Base-by-base conservation (phyloP, 2,329 filamentous ascomycete species). In the Xylaria sp. region DNA sequence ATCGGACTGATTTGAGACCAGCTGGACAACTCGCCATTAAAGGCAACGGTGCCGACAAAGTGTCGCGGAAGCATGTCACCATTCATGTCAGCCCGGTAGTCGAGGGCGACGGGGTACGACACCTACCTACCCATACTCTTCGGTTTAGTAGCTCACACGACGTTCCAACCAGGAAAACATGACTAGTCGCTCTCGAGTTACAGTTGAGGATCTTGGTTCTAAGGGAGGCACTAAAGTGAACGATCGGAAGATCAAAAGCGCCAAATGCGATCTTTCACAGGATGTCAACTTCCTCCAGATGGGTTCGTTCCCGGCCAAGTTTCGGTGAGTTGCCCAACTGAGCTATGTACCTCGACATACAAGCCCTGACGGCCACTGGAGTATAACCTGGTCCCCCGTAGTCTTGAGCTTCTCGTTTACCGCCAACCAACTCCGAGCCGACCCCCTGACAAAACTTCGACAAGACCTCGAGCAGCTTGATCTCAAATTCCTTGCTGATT, bases 21-120 rank as follows among this genome's bases (percentile, higher is more conserved):
- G 87, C 83, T 50, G 84, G 84, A 2, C 84, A 82, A 65, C 75
- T 90, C 62, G 85, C 83, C 20, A 89, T 96, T 62, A 64, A 63
- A 44, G 69, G 69, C 2, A 60, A 63, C 5, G 83, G 87, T 5
- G 83, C 94, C 66, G 90, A 89, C 66, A 89, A 88, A 1, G 90
- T 99, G 44, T 99, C 94, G 26, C 83, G 93, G 52, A 91, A 94
- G 67, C 94, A 99, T 72, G 76, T 97, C 60, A 87, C 87, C 26
- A 86, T 99, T 46, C 81, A 85, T 39, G 85, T 97, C 6, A 84
- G 81, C 43, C 64, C 74, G 0, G 87, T 93, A 37, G 74, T 78
- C 39, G 75, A 85, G 13, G 87, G 85, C 44, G 85, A 90, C 66
- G 89, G 86, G 49, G 86, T 89, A 78, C 56, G 81, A 68, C 17